Base-by-base conservation (phyloP, 2,329 filamentous ascomycete species). In the Claviceps digitariae region DNA sequence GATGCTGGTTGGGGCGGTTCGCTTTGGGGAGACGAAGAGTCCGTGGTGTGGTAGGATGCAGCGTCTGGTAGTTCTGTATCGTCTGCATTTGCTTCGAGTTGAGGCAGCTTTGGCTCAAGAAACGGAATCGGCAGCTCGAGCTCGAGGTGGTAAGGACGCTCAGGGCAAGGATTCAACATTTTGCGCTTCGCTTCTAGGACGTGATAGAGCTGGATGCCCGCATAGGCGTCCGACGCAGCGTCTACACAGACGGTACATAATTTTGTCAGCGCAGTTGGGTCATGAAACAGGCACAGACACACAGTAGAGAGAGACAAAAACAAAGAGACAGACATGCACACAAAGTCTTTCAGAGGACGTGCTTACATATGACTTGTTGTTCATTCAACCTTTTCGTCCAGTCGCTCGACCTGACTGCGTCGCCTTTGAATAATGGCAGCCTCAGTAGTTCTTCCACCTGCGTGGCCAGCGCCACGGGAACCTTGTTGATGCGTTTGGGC, bases 181-280 rank as follows among this genome's bases (percentile, higher is more conserved):
- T 79, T 73, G 17, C 90, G 76, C 60, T 85, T 79, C 50, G 78
- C 69, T 54, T 96, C 84, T 46, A 95, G 71, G 1, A 77, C 75
- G 55, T 87, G 74, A 62, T 81, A 95, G 1, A 96, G 71, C 53
- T 87, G 84, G 12, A 86, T 68, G 45, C 83, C 80, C 55, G 86
- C 89, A 64, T 95, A 96, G 0, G 88, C 85, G 65, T 95, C 89
- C 1, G 87, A 83, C 13, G 88, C 89, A 10, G 87, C 82, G 66
- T 90, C 83, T 87, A 31, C 2, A 20, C 34, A 36, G 1, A 21
- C 29, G 6, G 6, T 12, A 25, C 21, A 9, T 25, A 4, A 21
- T 21, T 48, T 48, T 25, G 49, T 52, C 7, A 52, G 50, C 40
- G 27, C 27, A n/a, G n/a, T 6, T 5, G 3, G 13, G 20, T n/a